A percentile compares a stretch with the other conserved stretches of the same genome.
Conservation (phyloP, 1,139 yeast genomes). For the Scheffersomyces titani region DNA sequence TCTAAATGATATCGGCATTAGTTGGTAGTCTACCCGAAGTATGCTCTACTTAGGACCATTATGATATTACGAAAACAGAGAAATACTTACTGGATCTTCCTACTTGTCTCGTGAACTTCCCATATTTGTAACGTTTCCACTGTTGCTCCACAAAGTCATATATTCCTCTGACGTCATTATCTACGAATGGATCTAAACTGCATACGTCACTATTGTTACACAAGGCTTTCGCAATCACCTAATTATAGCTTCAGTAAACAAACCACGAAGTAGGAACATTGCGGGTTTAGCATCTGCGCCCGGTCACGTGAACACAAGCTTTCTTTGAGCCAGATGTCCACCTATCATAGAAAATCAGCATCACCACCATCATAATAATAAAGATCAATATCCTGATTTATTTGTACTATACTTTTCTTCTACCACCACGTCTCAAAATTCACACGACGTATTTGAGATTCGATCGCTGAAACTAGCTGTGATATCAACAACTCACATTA, state of each 20-base stretch:
- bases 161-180: background rate
- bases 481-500: background rate
- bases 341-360: background rate
- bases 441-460: background rate
- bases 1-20: too few relatives aligned
- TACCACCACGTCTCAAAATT: background rate
- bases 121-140: too few relatives aligned
- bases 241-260: background rate
- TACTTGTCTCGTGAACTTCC: too few relatives aligned
- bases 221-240: background rate
- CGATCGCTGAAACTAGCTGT: background rate
- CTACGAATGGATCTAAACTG: background rate
- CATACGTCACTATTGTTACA: constrained; percentile 1
- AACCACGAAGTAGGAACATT: background rate
- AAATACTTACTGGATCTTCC: too few relatives aligned
- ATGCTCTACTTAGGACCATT: too few relatives aligned
- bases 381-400: background rate
- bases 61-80: too few relatives aligned
- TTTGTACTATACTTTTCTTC: background rate
- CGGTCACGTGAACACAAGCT: background rate
- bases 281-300: background rate
- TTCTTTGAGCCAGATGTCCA: background rate
- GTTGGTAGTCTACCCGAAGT: too few relatives aligned
- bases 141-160: background rate
- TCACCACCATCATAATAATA: background rate